Conservation (phyloP, 345 rosid genomes). For the Aurinia saxatilis region DNA sequence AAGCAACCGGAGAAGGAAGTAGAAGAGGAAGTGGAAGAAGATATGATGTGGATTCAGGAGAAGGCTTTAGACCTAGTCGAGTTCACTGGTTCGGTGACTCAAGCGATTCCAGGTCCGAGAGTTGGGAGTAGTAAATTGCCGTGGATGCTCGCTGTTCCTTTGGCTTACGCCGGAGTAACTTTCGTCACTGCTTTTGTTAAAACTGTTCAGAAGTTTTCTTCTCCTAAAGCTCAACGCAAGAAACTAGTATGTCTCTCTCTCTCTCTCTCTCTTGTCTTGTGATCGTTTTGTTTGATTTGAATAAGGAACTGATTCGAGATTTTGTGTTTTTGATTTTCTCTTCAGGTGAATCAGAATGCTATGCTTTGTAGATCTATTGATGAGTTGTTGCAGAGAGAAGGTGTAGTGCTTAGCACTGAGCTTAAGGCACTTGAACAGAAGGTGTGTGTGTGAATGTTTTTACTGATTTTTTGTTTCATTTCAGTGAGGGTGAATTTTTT, state of each 20-base stretch:
- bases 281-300: background rate
- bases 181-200: conserved; percentile 76
- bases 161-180: conserved; percentile 66
- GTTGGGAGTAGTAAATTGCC: conserved; percentile 87
- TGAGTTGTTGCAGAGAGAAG: conserved; percentile 52
- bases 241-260: conserved; percentile 43
- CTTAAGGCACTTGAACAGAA: conserved; percentile 48
- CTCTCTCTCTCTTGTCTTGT: too few species aligned
- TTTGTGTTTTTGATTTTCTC: background rate
- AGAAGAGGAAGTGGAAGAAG: conserved; percentile 78
- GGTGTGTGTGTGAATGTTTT: conserved; percentile 71
- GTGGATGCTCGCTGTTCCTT: conserved; percentile 85
- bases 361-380: conserved; percentile 66
- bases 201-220: conserved; percentile 61
- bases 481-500: conserved; percentile 28
- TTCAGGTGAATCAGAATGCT: conserved; percentile 83
- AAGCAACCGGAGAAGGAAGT: conserved; percentile 28
- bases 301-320: background rate
- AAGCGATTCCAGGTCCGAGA: conserved; percentile 93
- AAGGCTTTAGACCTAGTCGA: conserved; percentile 87
- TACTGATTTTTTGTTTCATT: background rate
- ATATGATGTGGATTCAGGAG: conserved; percentile 89
- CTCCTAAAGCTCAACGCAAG: conserved; percentile 66
- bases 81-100: conserved; percentile 86
- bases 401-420: conserved; percentile 42